Percentiles rank a stretch among this genome's conserved stretches.
phyloP scores from a whole-genome alignment of 345 rosid species.

The Erucastrum elatum region DNA sequence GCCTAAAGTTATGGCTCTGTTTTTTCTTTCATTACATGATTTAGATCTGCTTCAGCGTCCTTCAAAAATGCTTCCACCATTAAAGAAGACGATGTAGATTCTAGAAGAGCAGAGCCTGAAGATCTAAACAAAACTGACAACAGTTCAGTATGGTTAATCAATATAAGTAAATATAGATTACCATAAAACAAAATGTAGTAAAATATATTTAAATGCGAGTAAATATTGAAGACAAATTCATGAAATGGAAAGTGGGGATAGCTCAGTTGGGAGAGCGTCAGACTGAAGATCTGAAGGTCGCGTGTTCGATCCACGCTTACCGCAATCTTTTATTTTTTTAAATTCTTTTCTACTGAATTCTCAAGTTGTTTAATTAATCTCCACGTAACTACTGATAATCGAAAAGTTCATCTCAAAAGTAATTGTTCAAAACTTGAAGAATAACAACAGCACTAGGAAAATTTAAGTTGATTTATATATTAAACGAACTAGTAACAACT shows the following conservation, averaged over 20 bases:
- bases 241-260: conserved; percentile 53
- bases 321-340: conserved; percentile 31
- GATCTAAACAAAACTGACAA: neutral
- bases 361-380: neutral
- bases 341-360: neutral
- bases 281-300: conserved; percentile 74
- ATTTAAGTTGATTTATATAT: too few relatives aligned
- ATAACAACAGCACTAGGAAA: neutral
- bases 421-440: neutral
- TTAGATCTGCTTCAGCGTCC: neutral
- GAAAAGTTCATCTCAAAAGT: neutral
- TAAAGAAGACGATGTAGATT: neutral
- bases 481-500: neutral
- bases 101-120: neutral
- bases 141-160: too few relatives aligned
- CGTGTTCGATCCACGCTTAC: conserved; percentile 77
- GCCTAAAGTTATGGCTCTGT: neutral
- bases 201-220: too few relatives aligned
- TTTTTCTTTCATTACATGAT: neutral
- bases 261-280: conserved; percentile 99
- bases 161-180: too few relatives aligned
- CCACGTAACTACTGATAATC: neutral
- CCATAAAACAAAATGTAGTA: too few relatives aligned
- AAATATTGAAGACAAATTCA: too few relatives aligned
- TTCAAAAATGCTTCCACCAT: neutral